Percentiles rank a stretch among this genome's conserved stretches.
These are phyloP conservation scores for Amylostereum areolatum DNA, from an alignment of 1,284 basidiomycete species.

Conservation along the genomic window DNA sequence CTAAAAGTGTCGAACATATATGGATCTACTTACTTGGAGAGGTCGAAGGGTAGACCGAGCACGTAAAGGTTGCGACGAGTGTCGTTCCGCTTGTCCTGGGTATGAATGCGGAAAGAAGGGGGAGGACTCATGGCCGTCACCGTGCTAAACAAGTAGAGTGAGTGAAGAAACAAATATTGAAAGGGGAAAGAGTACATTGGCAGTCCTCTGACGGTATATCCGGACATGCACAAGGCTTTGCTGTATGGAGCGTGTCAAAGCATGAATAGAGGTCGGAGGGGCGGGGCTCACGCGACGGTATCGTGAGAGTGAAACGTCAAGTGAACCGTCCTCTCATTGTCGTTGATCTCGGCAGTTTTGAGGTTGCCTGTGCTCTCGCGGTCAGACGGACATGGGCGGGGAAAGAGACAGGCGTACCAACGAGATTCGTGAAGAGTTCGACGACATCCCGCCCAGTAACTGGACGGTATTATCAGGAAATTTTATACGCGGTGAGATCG, in stretches of 20 bases:
- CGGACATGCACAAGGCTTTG: constrained; percentile 62
- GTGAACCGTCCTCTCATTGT: constrained; percentile 35
- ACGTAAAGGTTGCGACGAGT: constrained; percentile 73
- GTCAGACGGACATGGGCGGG: constrained; percentile 1
- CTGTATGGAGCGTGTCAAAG: constrained; percentile 24
- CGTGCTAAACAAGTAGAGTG: constrained; percentile 25
- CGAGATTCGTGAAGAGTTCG: constrained; percentile 50
- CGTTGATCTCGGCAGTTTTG: constrained; percentile 39
- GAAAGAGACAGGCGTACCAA: constrained; percentile 32
- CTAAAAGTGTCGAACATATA: constrained; percentile 1
- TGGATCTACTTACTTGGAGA: constrained; percentile 51
- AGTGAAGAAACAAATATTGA: background rate
- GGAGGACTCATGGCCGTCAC: constrained; percentile 16
- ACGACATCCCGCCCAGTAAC: constrained; percentile 44
- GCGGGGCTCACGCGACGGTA: constrained; percentile 34
- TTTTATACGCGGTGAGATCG: background rate
- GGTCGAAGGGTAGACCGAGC: constrained; percentile 69
- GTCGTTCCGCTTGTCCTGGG: constrained; percentile 35
- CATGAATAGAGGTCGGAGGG: constrained; percentile 3
- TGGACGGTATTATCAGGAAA: constrained; percentile 13
- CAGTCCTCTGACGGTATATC: constrained; percentile 52
- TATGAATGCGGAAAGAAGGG: constrained; percentile 14
- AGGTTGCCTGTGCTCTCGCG: constrained; percentile 5
- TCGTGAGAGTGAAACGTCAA: constrained; percentile 46
- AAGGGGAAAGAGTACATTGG: constrained; percentile 33